Evolutionary conservation across 1,284 basidiomycete species (phyloP).

Genomic region (Pisolithus thermaeus): DNA sequence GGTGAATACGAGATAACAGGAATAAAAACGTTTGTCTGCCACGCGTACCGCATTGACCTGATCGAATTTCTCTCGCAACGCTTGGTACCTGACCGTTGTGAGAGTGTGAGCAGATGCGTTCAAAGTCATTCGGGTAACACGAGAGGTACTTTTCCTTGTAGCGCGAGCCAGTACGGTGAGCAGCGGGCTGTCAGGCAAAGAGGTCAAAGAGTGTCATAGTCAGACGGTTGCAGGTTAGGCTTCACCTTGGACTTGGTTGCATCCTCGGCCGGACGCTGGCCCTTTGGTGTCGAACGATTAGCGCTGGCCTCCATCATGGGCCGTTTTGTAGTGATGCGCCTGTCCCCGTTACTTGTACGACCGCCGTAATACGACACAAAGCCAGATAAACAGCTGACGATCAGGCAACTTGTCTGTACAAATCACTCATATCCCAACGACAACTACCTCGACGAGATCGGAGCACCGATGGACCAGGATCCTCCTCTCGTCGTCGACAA

Average conservation of each 20-base stretch:
- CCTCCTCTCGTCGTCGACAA: conserved; percentile 93
- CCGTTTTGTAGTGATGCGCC: neutral
- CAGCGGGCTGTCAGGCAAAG: neutral
- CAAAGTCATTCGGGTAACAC: neutral
- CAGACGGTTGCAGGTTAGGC: neutral
- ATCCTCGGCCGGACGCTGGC: conserved; percentile 15
- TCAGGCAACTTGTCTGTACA: neutral
- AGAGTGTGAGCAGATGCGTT: neutral
- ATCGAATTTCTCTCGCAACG: conserved; percentile 49
- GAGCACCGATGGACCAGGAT: conserved; percentile 50
- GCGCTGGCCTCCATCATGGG: conserved; percentile 16
- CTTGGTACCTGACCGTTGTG: conserved; percentile 39
- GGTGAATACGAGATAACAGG: neutral
- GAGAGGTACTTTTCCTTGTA: conserved; percentile 29
- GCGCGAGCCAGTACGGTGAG: conserved; percentile 19
- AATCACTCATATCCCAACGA: neutral
- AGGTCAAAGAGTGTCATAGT: neutral
- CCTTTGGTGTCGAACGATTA: neutral
- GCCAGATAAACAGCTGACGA: neutral
- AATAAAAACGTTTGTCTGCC: neutral
- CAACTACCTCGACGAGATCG: conserved; percentile 1
- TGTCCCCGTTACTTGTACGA: neutral
- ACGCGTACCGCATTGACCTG: conserved; percentile 42
- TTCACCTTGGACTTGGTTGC: conserved; percentile 21
- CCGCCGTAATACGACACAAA: neutral